Conservation (phyloP, 305 asterid species). For the Solanum hybrid region DNA sequence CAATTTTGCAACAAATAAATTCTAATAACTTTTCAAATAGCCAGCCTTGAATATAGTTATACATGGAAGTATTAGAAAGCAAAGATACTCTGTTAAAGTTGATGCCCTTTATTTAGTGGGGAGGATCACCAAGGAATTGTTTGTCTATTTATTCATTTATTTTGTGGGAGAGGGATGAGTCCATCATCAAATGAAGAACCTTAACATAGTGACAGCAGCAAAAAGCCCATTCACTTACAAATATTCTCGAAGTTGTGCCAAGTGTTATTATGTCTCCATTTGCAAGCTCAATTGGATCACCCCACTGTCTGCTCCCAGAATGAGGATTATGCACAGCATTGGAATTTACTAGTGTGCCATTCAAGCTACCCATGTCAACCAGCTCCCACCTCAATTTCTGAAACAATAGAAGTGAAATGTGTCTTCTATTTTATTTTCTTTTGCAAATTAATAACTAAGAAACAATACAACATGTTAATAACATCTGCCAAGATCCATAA, state of each 20-base stretch:
- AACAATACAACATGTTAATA: neutral
- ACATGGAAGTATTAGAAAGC: neutral
- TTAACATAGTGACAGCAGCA: slow-evolving; percentile 1
- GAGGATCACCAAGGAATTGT: slow-evolving; percentile 1
- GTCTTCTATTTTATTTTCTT: slow-evolving; percentile 1
- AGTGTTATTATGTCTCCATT: slow-evolving; percentile 72
- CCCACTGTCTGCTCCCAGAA: slow-evolving; percentile 73
- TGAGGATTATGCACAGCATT: slow-evolving; percentile 46
- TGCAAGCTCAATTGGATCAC: slow-evolving; percentile 65
- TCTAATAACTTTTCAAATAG: neutral
- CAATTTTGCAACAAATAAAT: neutral
- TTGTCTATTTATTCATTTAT: neutral
- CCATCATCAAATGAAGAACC: neutral
- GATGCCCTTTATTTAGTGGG: neutral
- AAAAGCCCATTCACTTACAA: slow-evolving; percentile 35
- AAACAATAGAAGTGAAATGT: slow-evolving; percentile 18
- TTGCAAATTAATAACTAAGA: slow-evolving; percentile 7
- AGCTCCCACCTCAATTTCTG: slow-evolving; percentile 96
- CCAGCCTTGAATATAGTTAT: neutral
- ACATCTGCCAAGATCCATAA: slow-evolving; percentile 4
- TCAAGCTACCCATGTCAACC: slow-evolving; percentile 98
- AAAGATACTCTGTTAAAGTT: neutral
- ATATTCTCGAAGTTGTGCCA: slow-evolving; percentile 70
- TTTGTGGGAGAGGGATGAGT: neutral
- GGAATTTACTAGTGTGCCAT: slow-evolving; percentile 80